Base-by-base conservation (phyloP, 2,329 filamentous ascomycete species). In the Davidsoniella eucalypti region DNA sequence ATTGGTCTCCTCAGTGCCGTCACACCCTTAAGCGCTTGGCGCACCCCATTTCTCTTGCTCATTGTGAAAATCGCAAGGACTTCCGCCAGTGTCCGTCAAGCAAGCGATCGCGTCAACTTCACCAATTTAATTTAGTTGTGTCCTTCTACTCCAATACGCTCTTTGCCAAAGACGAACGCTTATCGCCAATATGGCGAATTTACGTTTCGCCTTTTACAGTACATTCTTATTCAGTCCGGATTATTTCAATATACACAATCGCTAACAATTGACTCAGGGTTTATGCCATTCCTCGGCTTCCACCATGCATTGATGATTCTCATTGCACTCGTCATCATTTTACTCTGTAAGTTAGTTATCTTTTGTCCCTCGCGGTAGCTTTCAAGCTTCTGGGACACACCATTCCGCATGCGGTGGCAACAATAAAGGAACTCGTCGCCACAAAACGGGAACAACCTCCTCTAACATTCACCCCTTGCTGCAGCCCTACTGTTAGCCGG, bases 271-370 rank as follows among this genome's bases (percentile, higher is more conserved):
- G 36, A 26, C 38, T 4, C 54, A 80, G 78, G 77, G 61, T 77
- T 75, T 58, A 67, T 83, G 63, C 80, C 80, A 57, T 82, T 83
- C 62, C 70, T 83, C 53, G 80, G 80, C 57, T 82, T 82, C 61
- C 80, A 82, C 62, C 78, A 98, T 78, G 83, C 96, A 57, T 76
- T 98, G 65, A 98, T 98, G 92, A 87, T 98, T 59, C 70, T 98
- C 57, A 94, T 98, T 61, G 88, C 85, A 51, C 71, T 95, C 53
- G 78, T 88, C 43, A 94, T 98, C 61, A 94, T 98, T 65, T 71
- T 98, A 63, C 73, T 98, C 57, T 96, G 88, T 94, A 72, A 69
- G 87, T 75, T 29, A 69, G 87, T 75, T 29, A n/a, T 42, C 25
- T 51, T 33, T 50, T 47, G 52, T 9, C 10, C 18, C 12, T 53